These are phyloP conservation scores for Centella asiatica DNA, from an alignment of 129 eudicot genomes.

Conservation along the genomic window DNA sequence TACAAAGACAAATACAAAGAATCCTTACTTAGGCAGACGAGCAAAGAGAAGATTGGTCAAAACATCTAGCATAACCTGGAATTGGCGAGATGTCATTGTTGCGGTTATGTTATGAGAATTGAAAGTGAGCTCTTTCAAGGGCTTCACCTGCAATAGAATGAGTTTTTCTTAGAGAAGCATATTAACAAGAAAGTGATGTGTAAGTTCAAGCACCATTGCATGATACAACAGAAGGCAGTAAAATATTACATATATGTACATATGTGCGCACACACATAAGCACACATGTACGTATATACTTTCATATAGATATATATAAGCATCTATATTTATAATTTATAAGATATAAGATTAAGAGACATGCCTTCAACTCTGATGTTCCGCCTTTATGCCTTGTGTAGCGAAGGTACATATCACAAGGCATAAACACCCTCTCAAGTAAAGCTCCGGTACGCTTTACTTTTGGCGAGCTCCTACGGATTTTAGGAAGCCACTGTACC, in stretches of 20 bases:
- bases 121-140: conserved; percentile 88
- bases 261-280: neutral
- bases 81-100: conserved; percentile 96
- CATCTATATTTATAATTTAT: neutral
- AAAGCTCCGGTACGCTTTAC: conserved; percentile 98
- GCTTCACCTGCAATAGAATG: conserved; percentile 71
- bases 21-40: conserved; percentile 88
- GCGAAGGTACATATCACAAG: conserved; percentile 94
- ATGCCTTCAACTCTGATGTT: conserved; percentile 74
- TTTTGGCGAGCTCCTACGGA: conserved; percentile 83
- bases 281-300: too few species aligned
- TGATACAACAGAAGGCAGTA: conserved; percentile 1
- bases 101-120: conserved; percentile 92
- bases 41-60: conserved; percentile 91
- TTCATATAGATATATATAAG: too few species aligned
- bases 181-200: neutral
- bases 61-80: conserved; percentile 98
- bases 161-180: neutral
- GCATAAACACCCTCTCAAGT: conserved; percentile 96
- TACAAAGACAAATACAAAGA: neutral
- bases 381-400: conserved; percentile 96
- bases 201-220: neutral
- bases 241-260: neutral
- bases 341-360: neutral
- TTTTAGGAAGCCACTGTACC: conserved; percentile 94